These are phyloP conservation scores for Trypanosomatidae sp. DNA, from an alignment of 208 protist species.

Conservation along the genomic window DNA sequence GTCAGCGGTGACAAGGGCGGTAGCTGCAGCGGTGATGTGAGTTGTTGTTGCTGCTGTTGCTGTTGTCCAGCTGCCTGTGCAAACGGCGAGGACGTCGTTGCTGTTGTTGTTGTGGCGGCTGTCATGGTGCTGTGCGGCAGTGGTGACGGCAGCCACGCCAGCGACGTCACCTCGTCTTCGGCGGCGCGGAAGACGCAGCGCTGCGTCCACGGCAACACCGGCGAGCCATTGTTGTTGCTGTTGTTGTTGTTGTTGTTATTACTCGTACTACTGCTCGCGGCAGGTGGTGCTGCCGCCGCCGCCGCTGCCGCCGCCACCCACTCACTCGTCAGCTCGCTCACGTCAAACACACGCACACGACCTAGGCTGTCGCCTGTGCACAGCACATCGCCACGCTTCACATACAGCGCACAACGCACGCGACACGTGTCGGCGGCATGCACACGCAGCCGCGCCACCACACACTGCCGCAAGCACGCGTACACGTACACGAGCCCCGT, in stretches of 20 bases:
- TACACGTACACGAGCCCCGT: conserved; percentile 60
- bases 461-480: conserved; percentile 31
- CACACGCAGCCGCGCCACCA: conserved; percentile 24
- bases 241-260: too few relatives aligned
- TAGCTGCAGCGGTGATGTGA: too few relatives aligned
- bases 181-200: conserved; percentile 16
- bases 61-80: too few relatives aligned
- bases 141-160: conserved; percentile 9
- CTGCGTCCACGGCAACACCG: too few relatives aligned
- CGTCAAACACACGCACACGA: conserved; percentile 26
- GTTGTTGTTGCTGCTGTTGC: too few relatives aligned
- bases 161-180: conserved; percentile 9
- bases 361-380: conserved; percentile 30
- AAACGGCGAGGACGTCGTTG: too few relatives aligned
- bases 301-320: conserved; percentile 10
- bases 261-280: too few relatives aligned
- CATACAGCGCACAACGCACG: conserved; percentile 18
- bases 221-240: too few relatives aligned
- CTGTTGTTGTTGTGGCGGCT: too few relatives aligned
- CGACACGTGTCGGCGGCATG: conserved; percentile 20
- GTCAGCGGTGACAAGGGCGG: too few relatives aligned
- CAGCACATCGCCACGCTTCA: conserved; percentile 6
- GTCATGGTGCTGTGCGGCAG: too few relatives aligned
- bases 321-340: conserved; percentile 13
- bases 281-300: too few relatives aligned